Conservation (phyloP, 2,329 filamentous ascomycete species). For the Sordariomycetes sp. region DNA sequence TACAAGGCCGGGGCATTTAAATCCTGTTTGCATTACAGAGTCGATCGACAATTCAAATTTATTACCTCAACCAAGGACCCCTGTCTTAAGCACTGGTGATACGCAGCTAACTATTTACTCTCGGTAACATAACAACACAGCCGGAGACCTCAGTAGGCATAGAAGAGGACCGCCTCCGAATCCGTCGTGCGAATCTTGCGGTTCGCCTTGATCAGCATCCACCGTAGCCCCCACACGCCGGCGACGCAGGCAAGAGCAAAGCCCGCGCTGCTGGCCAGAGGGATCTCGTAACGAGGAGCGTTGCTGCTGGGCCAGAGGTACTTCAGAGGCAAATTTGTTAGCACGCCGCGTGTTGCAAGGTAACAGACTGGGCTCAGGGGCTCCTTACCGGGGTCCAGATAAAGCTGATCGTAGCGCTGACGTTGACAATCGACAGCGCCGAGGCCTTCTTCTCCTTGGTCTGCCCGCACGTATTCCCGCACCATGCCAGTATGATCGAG, state of each 20-base stretch:
- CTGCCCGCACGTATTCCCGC: conserved; percentile 25
- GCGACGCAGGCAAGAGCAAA: conserved; percentile 16
- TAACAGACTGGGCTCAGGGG: neutral
- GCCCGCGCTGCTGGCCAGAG: conserved; percentile 20
- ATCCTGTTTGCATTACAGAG: no score
- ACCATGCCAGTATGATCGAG: conserved; percentile 31
- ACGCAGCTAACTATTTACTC: neutral
- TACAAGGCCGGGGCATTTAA: no score
- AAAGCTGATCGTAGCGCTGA: conserved; percentile 29
- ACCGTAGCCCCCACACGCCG: conserved; percentile 12
- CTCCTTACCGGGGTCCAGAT: conserved; percentile 27
- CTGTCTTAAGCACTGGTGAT: conserved; percentile 34
- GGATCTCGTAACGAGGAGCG: conserved; percentile 28
- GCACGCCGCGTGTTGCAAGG: neutral
- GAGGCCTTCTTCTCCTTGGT: conserved; percentile 32
- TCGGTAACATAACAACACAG: neutral
- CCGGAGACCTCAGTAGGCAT: conserved; percentile 16
- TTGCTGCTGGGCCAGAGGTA: conserved; percentile 29
- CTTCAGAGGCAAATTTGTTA: neutral
- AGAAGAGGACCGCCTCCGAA: conserved; percentile 7
- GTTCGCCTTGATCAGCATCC: conserved; percentile 14
- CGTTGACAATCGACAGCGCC: conserved; percentile 29
- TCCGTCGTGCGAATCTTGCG: conserved; percentile 12
- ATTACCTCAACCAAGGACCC: no score
- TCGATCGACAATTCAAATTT: no score